Evolutionary conservation across 108 stramenopile genomes (phyloP).

Genomic region (Pseudonitzschia multiseries): DNA sequence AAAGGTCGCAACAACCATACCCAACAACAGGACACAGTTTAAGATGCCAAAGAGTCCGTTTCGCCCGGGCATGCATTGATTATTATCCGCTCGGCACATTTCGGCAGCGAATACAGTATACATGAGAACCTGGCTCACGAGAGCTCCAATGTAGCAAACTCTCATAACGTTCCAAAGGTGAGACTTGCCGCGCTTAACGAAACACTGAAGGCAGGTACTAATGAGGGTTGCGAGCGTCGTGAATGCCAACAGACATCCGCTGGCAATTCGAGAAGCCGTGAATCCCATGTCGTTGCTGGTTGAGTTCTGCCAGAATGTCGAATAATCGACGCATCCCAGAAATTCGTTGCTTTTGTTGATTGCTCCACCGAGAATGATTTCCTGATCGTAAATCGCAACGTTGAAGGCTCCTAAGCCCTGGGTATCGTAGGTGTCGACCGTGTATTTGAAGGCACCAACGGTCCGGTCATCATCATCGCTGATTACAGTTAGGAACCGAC

Average conservation of each 20-base stretch:
- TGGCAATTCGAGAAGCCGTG: conserved; percentile 8
- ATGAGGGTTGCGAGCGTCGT: conserved; percentile 30
- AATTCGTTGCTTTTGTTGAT: neutral
- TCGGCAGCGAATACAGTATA: conserved; percentile 10
- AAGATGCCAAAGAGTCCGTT: conserved; percentile 20
- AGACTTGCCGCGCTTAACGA: conserved; percentile 35
- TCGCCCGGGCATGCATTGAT: conserved; percentile 11
- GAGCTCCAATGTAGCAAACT: conserved; percentile 12
- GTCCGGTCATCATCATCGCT: neutral
- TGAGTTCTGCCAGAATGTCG: conserved; percentile 8
- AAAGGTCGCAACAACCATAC: conserved; percentile 39
- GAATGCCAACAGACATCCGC: conserved; percentile 16
- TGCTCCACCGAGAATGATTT: neutral
- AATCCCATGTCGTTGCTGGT: conserved; percentile 23
- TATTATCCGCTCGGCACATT: conserved; percentile 9
- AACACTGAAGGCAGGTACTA: conserved; percentile 29
- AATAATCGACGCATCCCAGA: conserved; percentile 34
- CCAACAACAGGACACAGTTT: conserved; percentile 23
- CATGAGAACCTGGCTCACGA: conserved; percentile 25
- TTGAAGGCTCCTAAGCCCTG: conserved; percentile 28
- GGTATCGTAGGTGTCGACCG: neutral
- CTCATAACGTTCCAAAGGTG: conserved; percentile 30
- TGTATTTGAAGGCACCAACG: neutral
- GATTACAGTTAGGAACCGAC: conserved; percentile 14
- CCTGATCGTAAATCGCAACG: conserved; percentile 20